Conservation (phyloP, 805 yeast genomes). For the Wickerhamiella dianesei region DNA sequence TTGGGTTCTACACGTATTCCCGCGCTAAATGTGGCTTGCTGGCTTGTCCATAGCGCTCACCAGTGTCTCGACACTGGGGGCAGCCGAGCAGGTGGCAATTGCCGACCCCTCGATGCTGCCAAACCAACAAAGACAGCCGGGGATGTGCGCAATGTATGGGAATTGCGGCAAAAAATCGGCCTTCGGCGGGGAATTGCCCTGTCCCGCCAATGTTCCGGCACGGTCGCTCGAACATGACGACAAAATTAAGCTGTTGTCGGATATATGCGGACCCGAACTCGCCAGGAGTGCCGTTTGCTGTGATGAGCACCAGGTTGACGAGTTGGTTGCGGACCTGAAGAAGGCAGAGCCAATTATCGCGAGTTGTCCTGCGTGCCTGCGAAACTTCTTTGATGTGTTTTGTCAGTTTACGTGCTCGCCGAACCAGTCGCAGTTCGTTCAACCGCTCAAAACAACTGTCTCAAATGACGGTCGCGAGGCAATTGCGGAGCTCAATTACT, state of each 20-base stretch:
- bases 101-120: background rate
- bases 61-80: background rate
- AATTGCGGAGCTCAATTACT: constrained; percentile 60
- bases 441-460: constrained; percentile 33
- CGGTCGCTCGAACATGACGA: constrained; percentile 34
- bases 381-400: constrained; percentile 71
- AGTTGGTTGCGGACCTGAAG: constrained; percentile 45
- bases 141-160: constrained; percentile 23
- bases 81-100: background rate
- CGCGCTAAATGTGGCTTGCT: background rate
- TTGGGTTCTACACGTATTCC: background rate
- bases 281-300: constrained; percentile 54
- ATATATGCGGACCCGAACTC: constrained; percentile 54
- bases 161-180: constrained; percentile 65
- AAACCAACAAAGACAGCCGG: background rate
- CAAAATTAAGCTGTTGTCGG: constrained; percentile 31
- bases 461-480: constrained; percentile 39
- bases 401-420: constrained; percentile 85
- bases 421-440: constrained; percentile 59
- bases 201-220: constrained; percentile 46
- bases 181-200: constrained; percentile 72
- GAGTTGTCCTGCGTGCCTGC: constrained; percentile 86
- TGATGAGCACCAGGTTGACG: constrained; percentile 40
- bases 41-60: background rate
- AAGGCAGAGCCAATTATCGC: constrained; percentile 72